Evolutionary conservation across 805 yeast genomes (phyloP).

Genomic region (Komagataella phaffii): DNA sequence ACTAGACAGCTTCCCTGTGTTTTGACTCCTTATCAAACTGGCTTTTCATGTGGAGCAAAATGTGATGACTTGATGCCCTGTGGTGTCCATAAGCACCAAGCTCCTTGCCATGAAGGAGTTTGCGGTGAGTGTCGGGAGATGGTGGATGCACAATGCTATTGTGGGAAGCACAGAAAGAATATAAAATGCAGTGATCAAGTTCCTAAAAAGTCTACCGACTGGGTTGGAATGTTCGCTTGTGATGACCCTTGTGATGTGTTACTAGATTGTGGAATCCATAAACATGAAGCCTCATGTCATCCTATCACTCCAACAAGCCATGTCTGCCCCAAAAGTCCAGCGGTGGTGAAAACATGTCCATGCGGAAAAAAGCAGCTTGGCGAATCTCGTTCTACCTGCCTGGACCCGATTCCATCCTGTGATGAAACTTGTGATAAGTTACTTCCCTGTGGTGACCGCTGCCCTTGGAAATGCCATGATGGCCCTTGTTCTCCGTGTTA

Average conservation of each 20-base stretch:
- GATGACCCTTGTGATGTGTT: slow-evolving; percentile 25
- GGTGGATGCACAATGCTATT: slow-evolving; percentile 49
- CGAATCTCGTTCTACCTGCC: slow-evolving; percentile 39
- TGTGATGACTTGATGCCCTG: slow-evolving; percentile 61
- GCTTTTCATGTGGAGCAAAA: slow-evolving; percentile 52
- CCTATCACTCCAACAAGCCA: slow-evolving; percentile 20
- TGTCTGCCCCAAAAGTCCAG: slow-evolving; percentile 55
- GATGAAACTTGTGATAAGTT: slow-evolving; percentile 45
- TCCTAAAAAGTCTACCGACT: slow-evolving; percentile 22
- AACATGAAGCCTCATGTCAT: slow-evolving; percentile 38
- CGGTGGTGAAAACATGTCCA: slow-evolving; percentile 48
- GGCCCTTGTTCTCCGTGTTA: slow-evolving; percentile 66
- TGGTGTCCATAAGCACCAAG: slow-evolving; percentile 52
- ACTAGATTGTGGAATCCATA: slow-evolving; percentile 55
- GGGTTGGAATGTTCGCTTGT: slow-evolving; percentile 44
- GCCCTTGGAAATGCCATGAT: slow-evolving; percentile 60
- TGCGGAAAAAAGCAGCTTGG: slow-evolving; percentile 51
- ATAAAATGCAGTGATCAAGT: slow-evolving; percentile 30
- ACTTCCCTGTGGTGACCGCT: slow-evolving; percentile 60
- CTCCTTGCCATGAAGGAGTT: slow-evolving; percentile 64
- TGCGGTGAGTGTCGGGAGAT: slow-evolving; percentile 60
- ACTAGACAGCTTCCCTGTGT: slow-evolving; percentile 59
- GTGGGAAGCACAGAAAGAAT: slow-evolving; percentile 42
- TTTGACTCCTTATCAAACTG: slow-evolving; percentile 50
- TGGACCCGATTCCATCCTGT: slow-evolving; percentile 75